Evolutionary conservation across 2,329 filamentous ascomycete genomes (phyloP), one percentile per base, ranked within the genome.

Genomic region (Ascocoryne sarcoides): DNA sequence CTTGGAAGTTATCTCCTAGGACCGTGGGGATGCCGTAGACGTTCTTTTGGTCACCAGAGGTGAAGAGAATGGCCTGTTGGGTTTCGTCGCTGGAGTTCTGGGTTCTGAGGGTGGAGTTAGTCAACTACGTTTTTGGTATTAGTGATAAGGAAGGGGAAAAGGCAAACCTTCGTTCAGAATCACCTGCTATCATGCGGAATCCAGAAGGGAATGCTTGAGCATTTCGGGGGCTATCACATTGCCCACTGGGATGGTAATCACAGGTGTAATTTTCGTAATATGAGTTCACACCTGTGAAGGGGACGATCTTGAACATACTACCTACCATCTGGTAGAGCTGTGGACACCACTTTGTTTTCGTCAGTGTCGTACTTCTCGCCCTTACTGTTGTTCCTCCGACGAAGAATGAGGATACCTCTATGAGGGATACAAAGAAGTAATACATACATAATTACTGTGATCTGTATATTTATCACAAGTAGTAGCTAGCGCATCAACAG

Each of bases 381-480:
- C n/a, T n/a, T n/a, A n/a, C n/a, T n/a, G n/a, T n/a, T n/a, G n/a
- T n/a, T n/a, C n/a, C n/a, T n/a, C n/a, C n/a, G n/a, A n/a, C n/a
- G n/a, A n/a, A n/a, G n/a, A n/a, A n/a, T n/a, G n/a, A n/a, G n/a
- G n/a, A n/a, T n/a, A n/a, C n/a, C n/a, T n/a, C n/a, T n/a, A n/a
- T n/a, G n/a, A n/a, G n/a, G n/a, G n/a, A n/a, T n/a, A n/a, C n/a
- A n/a, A n/a, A n/a, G n/a, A n/a, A n/a, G n/a, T n/a, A n/a, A n/a
- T n/a, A n/a, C 23, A 26, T 32, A 41, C 39, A 19, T 45, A 45
- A 39, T 49, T 49, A 28, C 46, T 49, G 15, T 44, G 39, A 34
- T 50, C 48, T 5, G 38, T 45, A 12, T 39, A 44, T 23, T 46
- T 50, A 23, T 49, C 46, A 32, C 46, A 49, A 9, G 46, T 50